Base-by-base conservation (phyloP, 1,139 yeast genomes). In the Wickerhamomyces sp. region DNA sequence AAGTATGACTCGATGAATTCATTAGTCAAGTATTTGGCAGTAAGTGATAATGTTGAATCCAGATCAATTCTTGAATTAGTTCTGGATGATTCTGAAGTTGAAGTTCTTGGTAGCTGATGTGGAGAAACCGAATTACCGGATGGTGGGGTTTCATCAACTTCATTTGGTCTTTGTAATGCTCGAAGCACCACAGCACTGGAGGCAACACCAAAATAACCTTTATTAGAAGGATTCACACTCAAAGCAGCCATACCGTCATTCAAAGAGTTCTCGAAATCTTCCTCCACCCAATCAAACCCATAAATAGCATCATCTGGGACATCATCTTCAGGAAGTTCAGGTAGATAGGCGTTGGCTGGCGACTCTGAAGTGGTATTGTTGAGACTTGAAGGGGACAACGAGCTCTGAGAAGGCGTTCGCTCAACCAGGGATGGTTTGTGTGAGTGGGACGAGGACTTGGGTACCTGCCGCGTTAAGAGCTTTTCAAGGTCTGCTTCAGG, bases 171-270 rank as follows among this genome's bases (percentile, higher is more conserved):
- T 30, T 44, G 46, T 16, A 51, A 34, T 4, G 59, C 54, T 46
- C 61, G 51, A 16, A 60, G 39, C 5, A 54, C 39, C 11, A 49
- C 73, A 4, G 79, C 69, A 40, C 75, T 66, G 6, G 84, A 75
- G 4, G 78, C 80, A n/a, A 70, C 69, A 1, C 85, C 85, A 45
- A 73, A 72, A 49, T 74, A 77, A 1, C 85, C 84, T 19, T 70
- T 68, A 33, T 71, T 72, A 27, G 71, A 65, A 11, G 70, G 69
- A 36, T 66, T 60, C 7, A 64, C 58, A 36, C 72, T 68, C 17
- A 71, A 46, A 1, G 76, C 76, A 1, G 76, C 78, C 78, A 74
- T 72, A 8, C 78, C 78, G 45, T 74, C 78, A 23, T 51, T 47
- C 38, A 52, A 35, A 25, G 41, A 39, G 10, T 49, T 49, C 17